A percentile compares a stretch with the other conserved stretches of the same genome.
phyloP scores from a whole-genome alignment of 768 basidiomycete species.

The Xerocomellus amylosporus region DNA sequence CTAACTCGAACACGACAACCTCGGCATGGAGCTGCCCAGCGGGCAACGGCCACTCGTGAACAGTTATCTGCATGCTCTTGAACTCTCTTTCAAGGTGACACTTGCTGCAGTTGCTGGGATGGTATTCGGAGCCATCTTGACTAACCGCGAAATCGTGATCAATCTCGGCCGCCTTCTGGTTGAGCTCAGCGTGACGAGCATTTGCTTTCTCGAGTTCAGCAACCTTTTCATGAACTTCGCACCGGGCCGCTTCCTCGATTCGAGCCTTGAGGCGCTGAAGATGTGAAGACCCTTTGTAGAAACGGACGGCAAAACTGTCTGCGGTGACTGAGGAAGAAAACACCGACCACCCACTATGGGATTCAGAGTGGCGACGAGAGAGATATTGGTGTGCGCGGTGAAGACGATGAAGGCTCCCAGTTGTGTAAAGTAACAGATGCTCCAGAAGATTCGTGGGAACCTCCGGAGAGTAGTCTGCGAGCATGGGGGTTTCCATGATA shows the following conservation, averaged over 20 bases:
- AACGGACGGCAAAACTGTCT: slow-evolving; percentile 35
- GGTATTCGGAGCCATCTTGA: neutral
- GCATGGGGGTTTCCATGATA: slow-evolving; percentile 20
- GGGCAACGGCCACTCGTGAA: slow-evolving; percentile 51
- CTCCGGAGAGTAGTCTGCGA: slow-evolving; percentile 34
- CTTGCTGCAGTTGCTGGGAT: slow-evolving; percentile 22
- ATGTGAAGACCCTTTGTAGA: slow-evolving; percentile 25
- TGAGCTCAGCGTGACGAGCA: slow-evolving; percentile 16
- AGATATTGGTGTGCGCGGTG: slow-evolving; percentile 32
- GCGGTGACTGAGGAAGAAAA: slow-evolving; percentile 27
- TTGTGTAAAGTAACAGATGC: slow-evolving; percentile 28
- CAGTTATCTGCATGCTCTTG: slow-evolving; percentile 29
- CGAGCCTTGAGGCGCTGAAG: slow-evolving; percentile 25
- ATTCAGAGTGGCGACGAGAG: slow-evolving; percentile 23
- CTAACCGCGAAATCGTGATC: slow-evolving; percentile 6
- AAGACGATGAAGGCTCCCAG: slow-evolving; percentile 29
- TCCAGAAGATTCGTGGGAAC: slow-evolving; percentile 25
- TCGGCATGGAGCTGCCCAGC: slow-evolving; percentile 16
- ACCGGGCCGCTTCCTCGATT: slow-evolving; percentile 32
- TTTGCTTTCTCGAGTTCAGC: slow-evolving; percentile 29
- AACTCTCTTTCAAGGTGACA: slow-evolving; percentile 25
- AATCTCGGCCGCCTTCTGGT: neutral
- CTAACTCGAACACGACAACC: slow-evolving; percentile 41
- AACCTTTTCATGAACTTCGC: slow-evolving; percentile 22
- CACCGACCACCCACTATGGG: slow-evolving; percentile 25